Base-by-base conservation (phyloP, 768 basidiomycete genomes). In the Phaeotremella fagi region DNA sequence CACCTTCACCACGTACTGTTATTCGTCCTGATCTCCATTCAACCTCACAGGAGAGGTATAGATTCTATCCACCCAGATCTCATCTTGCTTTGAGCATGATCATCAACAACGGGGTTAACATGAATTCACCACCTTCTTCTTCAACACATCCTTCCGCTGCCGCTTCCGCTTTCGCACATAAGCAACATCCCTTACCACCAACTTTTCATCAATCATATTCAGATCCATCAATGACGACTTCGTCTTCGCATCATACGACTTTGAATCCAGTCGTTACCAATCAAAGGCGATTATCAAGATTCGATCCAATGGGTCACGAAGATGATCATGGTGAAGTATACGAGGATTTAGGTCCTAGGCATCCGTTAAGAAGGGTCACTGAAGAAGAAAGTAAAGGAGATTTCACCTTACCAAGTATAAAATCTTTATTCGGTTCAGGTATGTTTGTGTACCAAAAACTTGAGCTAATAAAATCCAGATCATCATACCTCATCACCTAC, bases 351-450 rank as follows among this genome's bases (percentile, higher is more conserved):
- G 64, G 64, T 18, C 35, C 46, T 23, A 48, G 57, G 33, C 68
- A 66, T 53, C 68, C 64, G 11, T 52, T 66, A 27, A 36, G 64
- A 15, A 54, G 60, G 44, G 59, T 65, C 22, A 45, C 50, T 18
- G 68, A 70, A 33, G 57, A 60, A 22, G 53, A 48, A 24, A 36
- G 18, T 25, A 37, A 33, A n/a, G 20, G 31, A 23, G 50, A 49
- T 18, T 38, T 67, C 23, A 72, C 61, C 35, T 42, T 74, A 26
- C 72, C 72, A 3, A 63, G 70, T 6, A 60, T 74, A 37, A 68
- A 69, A 48, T 48, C 63, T 15, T 42, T 74, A 4, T 70, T 74
- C 37, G 68, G 66, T 16, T 43, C 55, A 28, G 56, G 61, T 66
- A 52, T 59, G 63, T 65, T 20, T 11, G 22, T 20, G 27, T 12